These are phyloP conservation scores for Zizania palustris DNA, from an alignment of 202 grass and related monocot species.

Conservation along the genomic window DNA sequence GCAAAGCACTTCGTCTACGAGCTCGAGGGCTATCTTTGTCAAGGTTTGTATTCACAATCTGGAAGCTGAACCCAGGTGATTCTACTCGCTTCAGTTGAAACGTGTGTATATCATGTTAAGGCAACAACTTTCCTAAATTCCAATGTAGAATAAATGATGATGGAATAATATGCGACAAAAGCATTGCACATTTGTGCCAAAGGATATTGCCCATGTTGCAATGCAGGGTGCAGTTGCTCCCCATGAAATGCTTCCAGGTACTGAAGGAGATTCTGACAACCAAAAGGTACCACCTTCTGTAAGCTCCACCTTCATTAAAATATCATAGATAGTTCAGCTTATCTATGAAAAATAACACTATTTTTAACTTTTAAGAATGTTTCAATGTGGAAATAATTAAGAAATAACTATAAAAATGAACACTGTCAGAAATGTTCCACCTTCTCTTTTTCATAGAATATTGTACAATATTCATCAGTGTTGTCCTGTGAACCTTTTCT, in stretches of 20 bases:
- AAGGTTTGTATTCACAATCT: slow-evolving; percentile 97
- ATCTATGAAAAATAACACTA: slow-evolving; percentile 35
- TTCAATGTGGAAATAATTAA: background rate
- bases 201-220: slow-evolving; percentile 99
- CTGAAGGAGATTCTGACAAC: slow-evolving; percentile 94
- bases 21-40: slow-evolving; percentile 89
- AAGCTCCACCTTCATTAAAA: slow-evolving; percentile 87
- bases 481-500: slow-evolving; percentile 94
- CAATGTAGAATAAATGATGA: slow-evolving; percentile 17
- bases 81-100: slow-evolving; percentile 97
- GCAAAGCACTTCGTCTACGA: slow-evolving; percentile 89
- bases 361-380: slow-evolving; percentile 23
- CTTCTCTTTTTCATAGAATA: slow-evolving; percentile 99
- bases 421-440: slow-evolving; percentile 38
- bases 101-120: slow-evolving; percentile 94
- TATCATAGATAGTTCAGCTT: slow-evolving; percentile 29
- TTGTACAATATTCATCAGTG: slow-evolving; percentile 92
- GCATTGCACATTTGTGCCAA: slow-evolving; percentile 1
- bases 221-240: slow-evolving; percentile 81
- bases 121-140: slow-evolving; percentile 44
- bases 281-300: slow-evolving; percentile 99
- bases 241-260: slow-evolving; percentile 96
- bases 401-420: background rate
- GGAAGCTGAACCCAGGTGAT: slow-evolving; percentile 96
- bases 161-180: slow-evolving; percentile 25